These are phyloP conservation scores for Phyllosticta ampelicida DNA, from an alignment of 2,329 filamentous ascomycete species.

Conservation along the genomic window DNA sequence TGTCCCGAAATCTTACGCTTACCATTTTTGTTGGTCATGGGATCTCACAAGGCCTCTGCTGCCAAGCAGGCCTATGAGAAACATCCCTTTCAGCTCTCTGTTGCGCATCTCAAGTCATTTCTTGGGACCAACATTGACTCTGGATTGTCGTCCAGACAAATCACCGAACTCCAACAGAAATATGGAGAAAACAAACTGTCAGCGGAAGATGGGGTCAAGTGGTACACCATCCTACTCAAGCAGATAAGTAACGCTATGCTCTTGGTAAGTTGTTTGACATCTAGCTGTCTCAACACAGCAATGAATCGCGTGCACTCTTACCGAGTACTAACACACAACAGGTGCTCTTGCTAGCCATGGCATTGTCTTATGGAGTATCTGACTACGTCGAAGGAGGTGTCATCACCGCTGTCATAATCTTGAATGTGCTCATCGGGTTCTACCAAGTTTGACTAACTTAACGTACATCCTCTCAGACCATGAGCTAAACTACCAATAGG, in stretches of 20 bases:
- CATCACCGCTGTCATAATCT: conserved; percentile 52
- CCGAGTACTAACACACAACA: conserved; percentile 23
- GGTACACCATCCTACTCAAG: conserved; percentile 20
- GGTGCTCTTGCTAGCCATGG: conserved; percentile 68
- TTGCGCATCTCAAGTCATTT: conserved; percentile 11
- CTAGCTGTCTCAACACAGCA: background rate
- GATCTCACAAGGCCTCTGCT: conserved; percentile 11
- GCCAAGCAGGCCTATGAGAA: conserved; percentile 13
- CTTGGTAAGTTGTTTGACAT: conserved; percentile 15
- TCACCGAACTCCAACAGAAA: conserved; percentile 10
- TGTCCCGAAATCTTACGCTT: background rate
- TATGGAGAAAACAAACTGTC: conserved; percentile 17
- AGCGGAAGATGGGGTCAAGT: conserved; percentile 14
- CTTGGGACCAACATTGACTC: conserved; percentile 13
- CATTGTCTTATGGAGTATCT: conserved; percentile 51
- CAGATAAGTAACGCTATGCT: conserved; percentile 30
- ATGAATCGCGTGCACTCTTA: background rate
- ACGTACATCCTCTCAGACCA: conserved; percentile 20
- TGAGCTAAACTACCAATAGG: background rate
- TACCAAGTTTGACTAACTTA: background rate
- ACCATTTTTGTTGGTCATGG: conserved; percentile 8
- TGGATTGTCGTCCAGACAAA: conserved; percentile 12
- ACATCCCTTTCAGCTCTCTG: conserved; percentile 14
- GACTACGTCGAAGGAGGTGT: conserved; percentile 56
- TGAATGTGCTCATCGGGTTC: conserved; percentile 56